Conservation (phyloP, 2,329 filamentous ascomycete species). For the Thelonectria rubi region DNA sequence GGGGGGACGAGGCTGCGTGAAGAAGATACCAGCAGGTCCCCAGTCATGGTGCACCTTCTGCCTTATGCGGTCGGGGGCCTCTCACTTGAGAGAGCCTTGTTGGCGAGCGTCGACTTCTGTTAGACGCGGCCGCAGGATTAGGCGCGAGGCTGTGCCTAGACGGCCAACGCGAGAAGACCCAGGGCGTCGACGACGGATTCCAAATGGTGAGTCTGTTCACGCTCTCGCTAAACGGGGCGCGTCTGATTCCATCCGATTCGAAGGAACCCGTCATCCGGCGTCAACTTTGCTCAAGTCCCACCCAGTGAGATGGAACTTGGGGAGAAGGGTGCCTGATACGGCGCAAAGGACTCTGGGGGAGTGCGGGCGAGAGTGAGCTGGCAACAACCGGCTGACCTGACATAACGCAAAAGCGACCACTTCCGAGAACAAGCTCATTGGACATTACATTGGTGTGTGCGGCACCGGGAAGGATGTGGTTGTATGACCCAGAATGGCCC, state of each 20-base stretch:
- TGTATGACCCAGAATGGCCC: slow-evolving; percentile 13
- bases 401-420: slow-evolving; percentile 26
- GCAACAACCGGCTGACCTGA: slow-evolving; percentile 25
- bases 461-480: slow-evolving; percentile 19
- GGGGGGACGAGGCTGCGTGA: slow-evolving; percentile 38
- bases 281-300: slow-evolving; percentile 28
- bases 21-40: slow-evolving; percentile 28
- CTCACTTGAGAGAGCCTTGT: slow-evolving; percentile 31
- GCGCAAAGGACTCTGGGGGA: slow-evolving; percentile 15
- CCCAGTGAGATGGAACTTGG: slow-evolving; percentile 32
- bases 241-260: slow-evolving; percentile 20
- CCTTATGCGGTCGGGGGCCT: slow-evolving; percentile 13
- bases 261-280: slow-evolving; percentile 31
- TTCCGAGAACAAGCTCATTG: slow-evolving; percentile 26
- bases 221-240: slow-evolving; percentile 20
- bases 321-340: slow-evolving; percentile 26
- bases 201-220: slow-evolving; percentile 38
- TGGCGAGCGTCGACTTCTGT: slow-evolving; percentile 28
- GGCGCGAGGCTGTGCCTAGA: slow-evolving; percentile 30
- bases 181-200: slow-evolving; percentile 21
- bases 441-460: slow-evolving; percentile 14
- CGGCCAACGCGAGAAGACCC: slow-evolving; percentile 13
- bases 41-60: slow-evolving; percentile 8
- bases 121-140: slow-evolving; percentile 26
- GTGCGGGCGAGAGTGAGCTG: slow-evolving; percentile 32